Evolutionary conservation across 108 stramenopile species (phyloP).

Genomic region (Epipyxis sp.): DNA sequence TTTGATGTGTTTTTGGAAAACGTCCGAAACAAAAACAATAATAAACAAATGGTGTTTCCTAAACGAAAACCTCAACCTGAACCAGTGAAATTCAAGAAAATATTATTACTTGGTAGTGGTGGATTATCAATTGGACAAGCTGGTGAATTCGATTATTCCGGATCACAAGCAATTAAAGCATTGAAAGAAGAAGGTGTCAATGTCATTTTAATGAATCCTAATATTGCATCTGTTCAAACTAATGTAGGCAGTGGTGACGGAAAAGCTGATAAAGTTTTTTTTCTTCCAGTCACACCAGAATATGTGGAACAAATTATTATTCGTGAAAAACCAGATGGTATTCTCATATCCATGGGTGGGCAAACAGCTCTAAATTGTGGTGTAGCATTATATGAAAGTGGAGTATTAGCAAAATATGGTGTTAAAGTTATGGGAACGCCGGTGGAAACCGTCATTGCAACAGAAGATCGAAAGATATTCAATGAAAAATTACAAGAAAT

Average conservation of each 20-base stretch:
- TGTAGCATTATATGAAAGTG: conserved; percentile 77
- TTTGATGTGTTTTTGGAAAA: conserved; percentile 85
- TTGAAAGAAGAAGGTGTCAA: conserved; percentile 96
- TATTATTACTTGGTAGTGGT: conserved; percentile 92
- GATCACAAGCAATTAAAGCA: conserved; percentile 90
- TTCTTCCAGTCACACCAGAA: conserved; percentile 91
- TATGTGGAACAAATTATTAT: conserved; percentile 92
- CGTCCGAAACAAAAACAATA: conserved; percentile 34
- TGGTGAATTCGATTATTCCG: conserved; percentile 98
- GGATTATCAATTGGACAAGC: conserved; percentile 98
- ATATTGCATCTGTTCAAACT: conserved; percentile 98
- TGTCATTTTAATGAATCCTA: conserved; percentile 98
- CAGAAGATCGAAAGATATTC: conserved; percentile 97
- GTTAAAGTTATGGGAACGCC: conserved; percentile 91
- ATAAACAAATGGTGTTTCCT: conserved; percentile 40
- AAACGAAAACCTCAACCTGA: conserved; percentile 30
- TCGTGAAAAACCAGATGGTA: conserved; percentile 93
- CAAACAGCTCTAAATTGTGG: conserved; percentile 97
- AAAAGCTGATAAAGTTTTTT: conserved; percentile 89
- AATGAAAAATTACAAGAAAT: conserved; percentile 85
- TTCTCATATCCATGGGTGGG: conserved; percentile 95
- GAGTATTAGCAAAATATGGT: conserved; percentile 83
- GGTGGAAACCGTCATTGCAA: conserved; percentile 85
- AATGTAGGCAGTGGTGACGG: conserved; percentile 73
- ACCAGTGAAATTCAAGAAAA: conserved; percentile 70